Conservation (phyloP, 495 filamentous ascomycete species). For the Aspergillus diversus region DNA sequence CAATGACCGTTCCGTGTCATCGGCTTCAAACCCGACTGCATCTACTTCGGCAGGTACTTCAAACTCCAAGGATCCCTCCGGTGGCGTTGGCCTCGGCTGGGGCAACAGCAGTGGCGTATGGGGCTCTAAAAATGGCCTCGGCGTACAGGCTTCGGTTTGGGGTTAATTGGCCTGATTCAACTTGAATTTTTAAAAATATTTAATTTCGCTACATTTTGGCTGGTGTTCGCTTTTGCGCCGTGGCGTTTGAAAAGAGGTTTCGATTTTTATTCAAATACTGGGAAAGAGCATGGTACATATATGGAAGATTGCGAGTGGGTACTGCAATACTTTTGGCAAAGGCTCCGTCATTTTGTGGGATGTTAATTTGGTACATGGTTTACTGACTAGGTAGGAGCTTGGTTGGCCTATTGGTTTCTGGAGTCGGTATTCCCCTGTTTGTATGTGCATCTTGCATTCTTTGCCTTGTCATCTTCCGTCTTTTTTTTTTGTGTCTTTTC, state of each 20-base stretch:
- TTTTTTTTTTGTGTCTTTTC: conserved; percentile 17
- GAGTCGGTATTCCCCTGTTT: conserved; percentile 34
- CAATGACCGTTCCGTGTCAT: conserved; percentile 64
- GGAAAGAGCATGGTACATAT: conserved; percentile 37
- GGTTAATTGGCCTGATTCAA: conserved; percentile 51
- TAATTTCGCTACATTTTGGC: conserved; percentile 21
- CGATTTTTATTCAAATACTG: conserved; percentile 28
- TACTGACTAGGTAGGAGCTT: conserved; percentile 29
- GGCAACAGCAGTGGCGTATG: conserved; percentile 72
- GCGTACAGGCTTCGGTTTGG: conserved; percentile 78
- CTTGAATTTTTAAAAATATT: neutral
- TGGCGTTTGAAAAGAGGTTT: conserved; percentile 36
- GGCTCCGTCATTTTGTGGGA: conserved; percentile 26
- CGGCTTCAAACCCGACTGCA: conserved; percentile 61
- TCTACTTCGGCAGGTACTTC: conserved; percentile 33
- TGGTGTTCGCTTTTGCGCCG: conserved; percentile 27
- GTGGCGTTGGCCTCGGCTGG: conserved; percentile 66
- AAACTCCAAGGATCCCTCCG: conserved; percentile 51
- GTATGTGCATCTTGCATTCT: conserved; percentile 28
- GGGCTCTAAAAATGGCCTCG: conserved; percentile 71
- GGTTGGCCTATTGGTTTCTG: conserved; percentile 37
- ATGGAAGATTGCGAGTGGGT: conserved; percentile 21
- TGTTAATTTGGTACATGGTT: conserved; percentile 36
- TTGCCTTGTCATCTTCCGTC: conserved; percentile 16
- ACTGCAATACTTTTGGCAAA: conserved; percentile 30